Evolutionary conservation across 768 basidiomycete species (phyloP).

Genomic region (Termitomyces sp.): DNA sequence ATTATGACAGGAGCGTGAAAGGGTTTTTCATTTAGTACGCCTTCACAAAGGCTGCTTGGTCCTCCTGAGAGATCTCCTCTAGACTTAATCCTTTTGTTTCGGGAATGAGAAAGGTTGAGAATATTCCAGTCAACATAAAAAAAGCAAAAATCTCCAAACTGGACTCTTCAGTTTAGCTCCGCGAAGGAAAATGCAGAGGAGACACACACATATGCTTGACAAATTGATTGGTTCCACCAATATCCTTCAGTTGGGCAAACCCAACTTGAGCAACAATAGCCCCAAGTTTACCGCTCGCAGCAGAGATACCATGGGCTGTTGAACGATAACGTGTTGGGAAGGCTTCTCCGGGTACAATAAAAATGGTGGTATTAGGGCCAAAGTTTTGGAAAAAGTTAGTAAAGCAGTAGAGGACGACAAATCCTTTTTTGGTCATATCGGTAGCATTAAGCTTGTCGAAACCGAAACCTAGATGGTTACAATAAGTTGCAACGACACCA

Average conservation of each 20-base stretch:
- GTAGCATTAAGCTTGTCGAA: constrained; percentile 52
- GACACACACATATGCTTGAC: constrained; percentile 63
- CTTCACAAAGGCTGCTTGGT: constrained; percentile 54
- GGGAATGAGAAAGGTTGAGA: constrained; percentile 74
- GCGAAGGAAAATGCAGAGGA: not conserved
- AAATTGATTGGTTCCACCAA: constrained; percentile 56
- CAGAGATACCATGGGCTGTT: constrained; percentile 79
- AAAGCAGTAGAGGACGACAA: constrained; percentile 82
- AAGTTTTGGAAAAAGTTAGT: constrained; percentile 90
- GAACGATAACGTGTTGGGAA: constrained; percentile 90
- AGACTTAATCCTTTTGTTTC: constrained; percentile 67
- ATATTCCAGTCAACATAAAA: constrained; percentile 82
- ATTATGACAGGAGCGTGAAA: not conserved
- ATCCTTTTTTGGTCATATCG: constrained; percentile 39
- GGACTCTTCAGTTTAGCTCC: constrained; percentile 1
- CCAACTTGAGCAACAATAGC: constrained; percentile 79
- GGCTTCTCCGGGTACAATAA: constrained; percentile 73
- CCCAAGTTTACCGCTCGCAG: constrained; percentile 78
- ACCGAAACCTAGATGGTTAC: constrained; percentile 48
- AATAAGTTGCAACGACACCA: no score
- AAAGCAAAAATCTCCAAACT: constrained; percentile 78
- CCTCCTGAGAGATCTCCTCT: constrained; percentile 73
- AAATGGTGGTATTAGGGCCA: constrained; percentile 76
- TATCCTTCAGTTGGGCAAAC: constrained; percentile 62
- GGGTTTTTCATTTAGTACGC: constrained; percentile 9